phyloP scores from a whole-genome alignment of 805 yeast genomes.

The Zygoascus biomembranicola region DNA sequence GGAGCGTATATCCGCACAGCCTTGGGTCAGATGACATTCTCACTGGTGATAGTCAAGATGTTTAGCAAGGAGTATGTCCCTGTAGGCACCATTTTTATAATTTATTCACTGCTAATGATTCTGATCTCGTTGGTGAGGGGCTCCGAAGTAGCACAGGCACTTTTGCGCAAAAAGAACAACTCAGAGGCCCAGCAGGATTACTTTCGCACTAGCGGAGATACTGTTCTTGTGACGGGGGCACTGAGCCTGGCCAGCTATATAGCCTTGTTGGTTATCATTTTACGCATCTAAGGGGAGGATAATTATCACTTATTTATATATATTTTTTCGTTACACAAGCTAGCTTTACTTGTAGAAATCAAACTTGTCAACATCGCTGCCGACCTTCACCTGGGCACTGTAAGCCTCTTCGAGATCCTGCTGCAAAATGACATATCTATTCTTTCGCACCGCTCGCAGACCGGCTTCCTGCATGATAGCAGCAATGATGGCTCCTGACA shows the following conservation, averaged over 20 bases:
- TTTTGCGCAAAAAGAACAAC: conserved; percentile 25
- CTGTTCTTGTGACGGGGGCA: conserved; percentile 43
- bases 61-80: conserved; percentile 58
- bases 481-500: conserved; percentile 93
- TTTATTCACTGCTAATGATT: conserved; percentile 45
- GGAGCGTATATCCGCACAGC: conserved; percentile 77
- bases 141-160: conserved; percentile 27
- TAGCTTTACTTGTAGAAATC: conserved; percentile 83
- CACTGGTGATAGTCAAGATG: conserved; percentile 54
- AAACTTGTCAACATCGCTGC: conserved; percentile 91
- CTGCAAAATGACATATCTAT: conserved; percentile 93
- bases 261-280: conserved; percentile 43
- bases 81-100: conserved; percentile 56
- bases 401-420: conserved; percentile 97
- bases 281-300: conserved; percentile 29
- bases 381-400: conserved; percentile 91
- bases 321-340: background rate
- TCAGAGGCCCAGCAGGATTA: conserved; percentile 32
- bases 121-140: conserved; percentile 31
- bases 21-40: conserved; percentile 57
- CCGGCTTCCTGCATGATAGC: conserved; percentile 99
- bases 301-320: background rate
- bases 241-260: conserved; percentile 46
- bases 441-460: conserved; percentile 94
- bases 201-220: conserved; percentile 54